phyloP scores from a whole-genome alignment of 106 monocot genomes.

The Acorus calamus region DNA sequence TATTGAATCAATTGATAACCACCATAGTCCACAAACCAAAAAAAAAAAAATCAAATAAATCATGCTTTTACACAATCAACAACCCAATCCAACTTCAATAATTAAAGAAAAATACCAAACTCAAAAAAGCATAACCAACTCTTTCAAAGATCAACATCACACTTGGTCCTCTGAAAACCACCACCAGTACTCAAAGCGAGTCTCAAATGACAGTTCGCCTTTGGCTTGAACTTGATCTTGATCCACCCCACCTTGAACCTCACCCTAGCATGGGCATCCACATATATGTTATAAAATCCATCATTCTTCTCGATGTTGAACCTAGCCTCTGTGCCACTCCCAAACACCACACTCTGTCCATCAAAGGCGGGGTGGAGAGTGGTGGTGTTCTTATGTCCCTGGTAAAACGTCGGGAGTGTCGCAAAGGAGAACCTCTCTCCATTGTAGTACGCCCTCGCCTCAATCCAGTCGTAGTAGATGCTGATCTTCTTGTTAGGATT shows the following conservation, averaged over 20 bases:
- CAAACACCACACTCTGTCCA: constrained; percentile 7
- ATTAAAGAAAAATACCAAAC: too few relatives aligned
- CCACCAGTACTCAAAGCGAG: constrained; percentile 2
- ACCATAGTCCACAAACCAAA: too few relatives aligned
- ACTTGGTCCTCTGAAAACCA: constrained; percentile 9
- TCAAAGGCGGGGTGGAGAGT: not conserved
- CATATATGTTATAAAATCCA: constrained; percentile 9
- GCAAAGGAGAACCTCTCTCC: not conserved
- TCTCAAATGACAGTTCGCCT: constrained; percentile 15
- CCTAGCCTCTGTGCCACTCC: not conserved
- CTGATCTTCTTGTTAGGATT: constrained; percentile 16
- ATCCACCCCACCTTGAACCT: constrained; percentile 24
- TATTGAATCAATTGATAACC: too few relatives aligned
- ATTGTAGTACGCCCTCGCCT: constrained; percentile 1
- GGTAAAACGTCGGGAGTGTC: constrained; percentile 7
- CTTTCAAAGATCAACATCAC: constrained; percentile 2
- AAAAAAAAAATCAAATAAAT: too few relatives aligned
- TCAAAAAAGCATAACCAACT: too few relatives aligned
- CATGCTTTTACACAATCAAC: too few relatives aligned
- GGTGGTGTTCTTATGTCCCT: constrained; percentile 18
- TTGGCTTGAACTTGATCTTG: constrained; percentile 20
- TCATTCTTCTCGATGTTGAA: constrained; percentile 13
- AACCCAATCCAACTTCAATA: too few relatives aligned
- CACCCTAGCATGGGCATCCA: constrained; percentile 15
- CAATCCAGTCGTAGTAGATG: constrained; percentile 12